A percentile compares a stretch with the other conserved stretches of the same genome.
Conservation (phyloP, 345 rosid genomes). For the Boechera divaricarpa region DNA sequence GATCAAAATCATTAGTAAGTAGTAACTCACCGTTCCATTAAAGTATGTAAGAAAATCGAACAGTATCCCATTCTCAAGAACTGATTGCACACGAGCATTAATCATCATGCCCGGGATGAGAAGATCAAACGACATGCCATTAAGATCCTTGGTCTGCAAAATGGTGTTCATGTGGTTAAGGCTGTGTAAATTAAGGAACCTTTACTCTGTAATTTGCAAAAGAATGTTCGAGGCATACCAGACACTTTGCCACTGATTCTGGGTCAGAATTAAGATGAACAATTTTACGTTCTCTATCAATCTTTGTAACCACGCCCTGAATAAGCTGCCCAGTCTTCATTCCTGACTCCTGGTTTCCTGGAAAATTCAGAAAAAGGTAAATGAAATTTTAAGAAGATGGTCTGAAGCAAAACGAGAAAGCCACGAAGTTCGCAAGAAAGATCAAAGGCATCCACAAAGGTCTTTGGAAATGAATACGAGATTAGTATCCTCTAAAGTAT, state of each 20-base stretch:
- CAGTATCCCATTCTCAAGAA: slow-evolving; percentile 90
- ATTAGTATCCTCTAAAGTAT: slow-evolving; percentile 3
- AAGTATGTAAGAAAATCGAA: slow-evolving; percentile 88
- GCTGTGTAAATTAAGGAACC: slow-evolving; percentile 7
- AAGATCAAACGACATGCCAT: slow-evolving; percentile 92
- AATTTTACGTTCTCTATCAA: slow-evolving; percentile 79
- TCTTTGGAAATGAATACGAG: slow-evolving; percentile 14
- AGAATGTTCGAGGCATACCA: slow-evolving; percentile 56
- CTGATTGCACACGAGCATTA: slow-evolving; percentile 80
- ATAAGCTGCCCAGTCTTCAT: slow-evolving; percentile 69
- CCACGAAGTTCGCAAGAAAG: slow-evolving; percentile 26
- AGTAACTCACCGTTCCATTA: slow-evolving; percentile 87
- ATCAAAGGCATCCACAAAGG: slow-evolving; percentile 15
- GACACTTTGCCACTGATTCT: slow-evolving; percentile 70
- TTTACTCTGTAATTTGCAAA: slow-evolving; percentile 1
- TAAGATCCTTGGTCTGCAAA: slow-evolving; percentile 82
- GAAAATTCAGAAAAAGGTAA: slow-evolving; percentile 20
- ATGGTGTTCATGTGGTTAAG: slow-evolving; percentile 30
- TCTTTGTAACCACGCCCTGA: slow-evolving; percentile 75
- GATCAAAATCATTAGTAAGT: slow-evolving; percentile 33
- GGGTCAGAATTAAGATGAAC: slow-evolving; percentile 71
- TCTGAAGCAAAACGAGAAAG: slow-evolving; percentile 17
- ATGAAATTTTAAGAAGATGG: slow-evolving; percentile 10
- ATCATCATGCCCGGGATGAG: slow-evolving; percentile 97
- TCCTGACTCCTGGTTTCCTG: slow-evolving; percentile 54